Base-by-base conservation (phyloP, 2,329 filamentous ascomycete species). In the Ophiostoma sp. region DNA sequence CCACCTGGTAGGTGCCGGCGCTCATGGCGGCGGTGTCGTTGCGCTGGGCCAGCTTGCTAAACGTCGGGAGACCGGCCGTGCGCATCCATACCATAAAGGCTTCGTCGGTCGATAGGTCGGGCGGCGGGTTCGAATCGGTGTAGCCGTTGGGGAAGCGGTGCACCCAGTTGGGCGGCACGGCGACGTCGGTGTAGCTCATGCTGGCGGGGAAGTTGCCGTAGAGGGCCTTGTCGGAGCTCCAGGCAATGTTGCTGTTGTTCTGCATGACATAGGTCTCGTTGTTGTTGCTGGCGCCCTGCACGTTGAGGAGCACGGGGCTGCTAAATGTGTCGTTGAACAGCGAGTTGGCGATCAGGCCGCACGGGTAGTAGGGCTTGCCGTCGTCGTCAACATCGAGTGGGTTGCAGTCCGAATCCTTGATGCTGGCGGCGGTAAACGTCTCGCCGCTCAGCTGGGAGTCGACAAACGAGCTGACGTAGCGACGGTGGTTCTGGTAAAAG, bases 41-140 rank as follows among this genome's bases (percentile, higher is more conserved):
- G 72, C 93, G 87, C 79, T 90, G 87, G 65, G 93, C 92, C 66
- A 99, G 83, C 82, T 99, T 99, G 85, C 92, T 97, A 79, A 99
- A 99, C 5, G 90, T 90, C 0, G 95, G 95, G 76, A 98, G 82
- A 71, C 94, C 95, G 33, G 95, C 95, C 1, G 96, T 96, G 75
- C 95, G 89, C 95, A 99, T 99, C 95, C 95, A 99, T 31, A 98
- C 94, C 81, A 97, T 94, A 79, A 99, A 96, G 62, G 89, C 88
- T 79, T 97, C 91, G 81, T 93, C 89, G 0, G 87, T 81, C 73
- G 89, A 85, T 23, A 98, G 79, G 75, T 95, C 81, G 0, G 93
- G 93, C 31, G 92, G 88, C 1, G 86, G 86, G 68, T 85, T 84
- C 0, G 86, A 80, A 0, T 82, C 78, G 3, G 86, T 89, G 77